Evolutionary conservation across 1,139 yeast species (phyloP), one percentile per base, ranked within the genome.

Genomic region (Lodderomyces pseudojiufengensis): DNA sequence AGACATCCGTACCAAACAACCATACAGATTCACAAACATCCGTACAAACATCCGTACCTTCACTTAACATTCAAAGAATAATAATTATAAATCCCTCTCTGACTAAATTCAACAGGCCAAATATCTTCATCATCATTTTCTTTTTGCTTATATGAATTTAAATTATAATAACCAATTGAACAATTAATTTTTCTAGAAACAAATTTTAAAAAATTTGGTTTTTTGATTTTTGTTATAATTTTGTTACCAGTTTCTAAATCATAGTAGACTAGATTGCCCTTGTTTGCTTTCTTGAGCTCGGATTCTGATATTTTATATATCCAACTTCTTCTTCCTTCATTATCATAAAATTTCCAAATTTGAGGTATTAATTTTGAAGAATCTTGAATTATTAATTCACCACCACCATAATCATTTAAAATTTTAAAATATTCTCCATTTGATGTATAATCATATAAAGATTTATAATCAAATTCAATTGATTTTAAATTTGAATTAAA

Each of bases 311-410:
- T 41, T 51, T 74, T 76, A 54, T 78, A 83, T 14, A 85, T 57
- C 95, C 95, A 87, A n/a, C 85, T 80, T 43, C 96, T 69, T 45
- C 95, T 70, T 5, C 95, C 95, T 58, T 67, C 78, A 50, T 65
- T 78, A 56, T 61, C 81, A 48, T 59, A 76, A 50, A 66, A 70
- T 52, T 65, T 68, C 86, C 83, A 65, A 37, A 73, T 57, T 32
- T 59, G 61, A 1, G 72, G 72, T 8, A 14, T 27, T 27, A 9
- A 29, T 14, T 28, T 32, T 12, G 32, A 43, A 4, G 48, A 42
- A 23, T 52, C 51, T 35, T 58, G 59, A 33, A 55, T 42, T 44
- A 56, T 52, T 24, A 61, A 54, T 5, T 18, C 20, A n/a, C n/a
- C n/a, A n/a, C n/a, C n/a, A n/a, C n/a, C n/a, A 18, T 18, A 5